phyloP scores from a whole-genome alignment of 805 yeast genomes.

The Candida nonsorbophila region DNA sequence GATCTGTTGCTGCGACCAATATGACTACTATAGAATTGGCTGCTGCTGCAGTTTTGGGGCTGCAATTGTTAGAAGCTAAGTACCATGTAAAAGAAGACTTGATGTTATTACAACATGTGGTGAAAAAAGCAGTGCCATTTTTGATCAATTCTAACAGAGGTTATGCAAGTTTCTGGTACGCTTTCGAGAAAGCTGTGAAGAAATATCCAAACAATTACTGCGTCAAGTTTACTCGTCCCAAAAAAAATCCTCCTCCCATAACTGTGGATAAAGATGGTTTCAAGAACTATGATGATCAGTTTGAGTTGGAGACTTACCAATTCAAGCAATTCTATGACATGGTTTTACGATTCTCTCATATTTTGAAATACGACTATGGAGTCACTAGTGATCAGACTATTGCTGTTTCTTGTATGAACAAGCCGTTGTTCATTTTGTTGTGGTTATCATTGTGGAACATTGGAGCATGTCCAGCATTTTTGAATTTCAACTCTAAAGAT shows the following conservation, averaged over 20 bases:
- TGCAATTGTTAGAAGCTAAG: conserved; percentile 44
- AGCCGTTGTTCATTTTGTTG: conserved; percentile 70
- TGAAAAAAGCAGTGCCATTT: conserved; percentile 38
- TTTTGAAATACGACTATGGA: conserved; percentile 58
- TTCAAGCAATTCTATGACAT: conserved; percentile 64
- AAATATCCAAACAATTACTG: conserved; percentile 51
- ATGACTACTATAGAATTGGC: conserved; percentile 32
- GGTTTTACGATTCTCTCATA: conserved; percentile 59
- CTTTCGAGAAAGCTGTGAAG: conserved; percentile 52
- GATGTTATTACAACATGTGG: conserved; percentile 40
- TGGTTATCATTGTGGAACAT: conserved; percentile 90
- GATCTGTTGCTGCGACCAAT: too few species aligned
- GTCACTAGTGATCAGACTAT: conserved; percentile 63
- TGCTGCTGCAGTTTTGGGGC: conserved; percentile 38
- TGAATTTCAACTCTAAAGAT: conserved; percentile 75
- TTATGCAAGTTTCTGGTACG: conserved; percentile 63
- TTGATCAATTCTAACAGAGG: conserved; percentile 28
- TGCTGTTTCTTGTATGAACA: conserved; percentile 74
- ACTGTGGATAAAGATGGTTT: conserved; percentile 25
- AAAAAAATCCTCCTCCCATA: conserved; percentile 19
- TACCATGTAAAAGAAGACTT: conserved; percentile 49
- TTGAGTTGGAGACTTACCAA: conserved; percentile 57
- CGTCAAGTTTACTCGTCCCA: conserved; percentile 56
- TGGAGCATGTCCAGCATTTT: conserved; percentile 84
- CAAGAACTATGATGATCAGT: conserved; percentile 48